Conservation (phyloP, 1,284 basidiomycete genomes). For the Cryptococcus depauperatus region DNA sequence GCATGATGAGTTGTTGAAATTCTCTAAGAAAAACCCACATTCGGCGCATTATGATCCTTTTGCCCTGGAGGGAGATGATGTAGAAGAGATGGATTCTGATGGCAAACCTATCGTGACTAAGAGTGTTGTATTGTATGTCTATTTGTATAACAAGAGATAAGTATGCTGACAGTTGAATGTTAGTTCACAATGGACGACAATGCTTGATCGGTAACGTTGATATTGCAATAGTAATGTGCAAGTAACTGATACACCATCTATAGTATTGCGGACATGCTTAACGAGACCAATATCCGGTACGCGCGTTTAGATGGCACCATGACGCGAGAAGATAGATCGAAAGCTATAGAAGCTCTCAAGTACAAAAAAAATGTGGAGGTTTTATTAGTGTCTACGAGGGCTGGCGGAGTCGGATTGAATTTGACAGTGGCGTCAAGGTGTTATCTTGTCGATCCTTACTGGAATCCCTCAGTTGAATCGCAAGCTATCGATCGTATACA, state of each 20-base stretch:
- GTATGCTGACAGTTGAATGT: conserved; percentile 2
- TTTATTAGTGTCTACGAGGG: conserved; percentile 87
- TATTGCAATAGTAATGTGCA: too few relatives aligned
- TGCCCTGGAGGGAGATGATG: conserved; percentile 51
- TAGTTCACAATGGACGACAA: conserved; percentile 84
- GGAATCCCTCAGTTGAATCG: conserved; percentile 95
- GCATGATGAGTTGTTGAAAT: conserved; percentile 62
- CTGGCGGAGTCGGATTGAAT: conserved; percentile 94
- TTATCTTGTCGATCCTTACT: conserved; percentile 92
- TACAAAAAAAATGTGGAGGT: conserved; percentile 78
- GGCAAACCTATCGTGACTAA: conserved; percentile 52
- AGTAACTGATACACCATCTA: conserved; percentile 6
- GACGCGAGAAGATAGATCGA: conserved; percentile 84
- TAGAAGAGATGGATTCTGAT: conserved; percentile 60
- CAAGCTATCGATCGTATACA: conserved; percentile 93
- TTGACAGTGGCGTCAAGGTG: conserved; percentile 85
- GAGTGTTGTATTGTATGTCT: conserved; percentile 81
- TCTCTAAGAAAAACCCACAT: conserved; percentile 69
- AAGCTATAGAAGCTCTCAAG: conserved; percentile 83
- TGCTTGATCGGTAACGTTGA: conserved; percentile 73
- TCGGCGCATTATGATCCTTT: conserved; percentile 72
- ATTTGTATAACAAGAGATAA: not conserved
- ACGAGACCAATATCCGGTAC: conserved; percentile 69
- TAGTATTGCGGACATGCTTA: conserved; percentile 80
- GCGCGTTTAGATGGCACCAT: conserved; percentile 92